These are phyloP conservation scores for Komagataea norvegica DNA, from an alignment of 1,139 yeast genomes.

Conservation along the genomic window DNA sequence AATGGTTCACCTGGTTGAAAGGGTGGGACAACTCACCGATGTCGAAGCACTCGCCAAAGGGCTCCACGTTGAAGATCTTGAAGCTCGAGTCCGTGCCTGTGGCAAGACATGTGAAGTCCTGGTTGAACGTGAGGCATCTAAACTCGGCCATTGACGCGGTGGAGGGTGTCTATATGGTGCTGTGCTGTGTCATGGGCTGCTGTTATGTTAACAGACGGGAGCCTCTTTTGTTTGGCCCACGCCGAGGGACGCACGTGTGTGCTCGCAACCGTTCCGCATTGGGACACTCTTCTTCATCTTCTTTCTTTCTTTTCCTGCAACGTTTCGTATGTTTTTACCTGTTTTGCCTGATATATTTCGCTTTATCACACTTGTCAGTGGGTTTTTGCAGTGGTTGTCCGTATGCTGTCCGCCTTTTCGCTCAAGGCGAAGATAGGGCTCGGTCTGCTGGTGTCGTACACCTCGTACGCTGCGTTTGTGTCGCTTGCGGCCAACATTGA, in stretches of 20 bases:
- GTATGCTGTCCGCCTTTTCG: constrained; percentile 13
- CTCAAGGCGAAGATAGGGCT: constrained; percentile 25
- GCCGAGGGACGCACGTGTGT: too few relatives aligned
- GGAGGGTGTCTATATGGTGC: background rate
- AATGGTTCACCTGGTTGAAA: background rate
- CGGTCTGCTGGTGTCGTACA: constrained; percentile 57
- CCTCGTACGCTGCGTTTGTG: constrained; percentile 63
- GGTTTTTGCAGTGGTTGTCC: too few relatives aligned
- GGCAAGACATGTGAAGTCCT: constrained; percentile 59
- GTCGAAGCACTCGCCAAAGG: constrained; percentile 54
- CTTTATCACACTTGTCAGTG: too few relatives aligned
- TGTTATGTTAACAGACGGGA: too few relatives aligned
- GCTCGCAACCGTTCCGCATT: too few relatives aligned
- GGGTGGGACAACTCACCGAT: constrained; percentile 25
- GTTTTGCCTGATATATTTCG: too few relatives aligned
- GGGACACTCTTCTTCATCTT: too few relatives aligned
- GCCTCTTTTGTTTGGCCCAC: too few relatives aligned
- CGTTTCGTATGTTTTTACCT: too few relatives aligned
- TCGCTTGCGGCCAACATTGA: constrained; percentile 52
- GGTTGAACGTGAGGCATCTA: constrained; percentile 45
- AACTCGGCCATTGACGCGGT: constrained; percentile 1
- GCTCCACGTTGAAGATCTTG: constrained; percentile 55
- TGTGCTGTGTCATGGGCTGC: background rate
- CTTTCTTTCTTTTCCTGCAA: too few relatives aligned
- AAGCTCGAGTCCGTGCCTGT: constrained; percentile 52